Conservation (phyloP, 257 asterid genomes). For the Solanum stenotomum region DNA sequence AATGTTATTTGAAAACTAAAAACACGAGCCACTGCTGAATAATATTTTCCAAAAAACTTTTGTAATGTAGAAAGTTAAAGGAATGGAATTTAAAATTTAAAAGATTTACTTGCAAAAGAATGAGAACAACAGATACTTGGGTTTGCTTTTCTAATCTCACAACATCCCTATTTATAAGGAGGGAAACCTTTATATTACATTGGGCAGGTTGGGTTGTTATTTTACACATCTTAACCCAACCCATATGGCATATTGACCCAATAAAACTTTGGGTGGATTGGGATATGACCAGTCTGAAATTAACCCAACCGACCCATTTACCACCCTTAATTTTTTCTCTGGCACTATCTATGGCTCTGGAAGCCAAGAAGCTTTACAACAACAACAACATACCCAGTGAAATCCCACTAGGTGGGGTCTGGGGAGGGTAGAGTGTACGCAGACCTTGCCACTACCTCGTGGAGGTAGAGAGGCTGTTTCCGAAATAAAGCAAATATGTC, state of each 20-base stretch:
- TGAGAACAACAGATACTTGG: not conserved
- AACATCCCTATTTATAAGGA: not conserved
- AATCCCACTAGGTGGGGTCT: too few species aligned
- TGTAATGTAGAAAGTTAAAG: not conserved
- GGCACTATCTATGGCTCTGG: not conserved
- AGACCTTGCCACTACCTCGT: too few species aligned
- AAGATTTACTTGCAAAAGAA: not conserved
- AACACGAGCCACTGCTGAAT: not conserved
- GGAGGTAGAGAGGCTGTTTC: too few species aligned
- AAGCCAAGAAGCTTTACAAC: constrained; percentile 2
- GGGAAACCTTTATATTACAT: not conserved
- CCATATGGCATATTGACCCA: not conserved
- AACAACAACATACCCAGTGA: too few species aligned
- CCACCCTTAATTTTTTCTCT: not conserved
- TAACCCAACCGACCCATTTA: not conserved
- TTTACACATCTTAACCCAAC: not conserved
- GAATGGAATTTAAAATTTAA: not conserved
- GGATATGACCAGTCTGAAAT: not conserved
- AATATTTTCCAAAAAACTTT: not conserved
- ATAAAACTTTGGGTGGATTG: not conserved
- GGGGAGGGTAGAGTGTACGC: too few species aligned
- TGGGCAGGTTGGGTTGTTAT: not conserved
- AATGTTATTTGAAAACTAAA: not conserved
- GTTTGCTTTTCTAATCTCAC: not conserved
- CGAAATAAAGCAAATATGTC: not conserved